These are phyloP conservation scores for Cyclotella baltica DNA, from an alignment of 108 stramenopile genomes.

Conservation along the genomic window DNA sequence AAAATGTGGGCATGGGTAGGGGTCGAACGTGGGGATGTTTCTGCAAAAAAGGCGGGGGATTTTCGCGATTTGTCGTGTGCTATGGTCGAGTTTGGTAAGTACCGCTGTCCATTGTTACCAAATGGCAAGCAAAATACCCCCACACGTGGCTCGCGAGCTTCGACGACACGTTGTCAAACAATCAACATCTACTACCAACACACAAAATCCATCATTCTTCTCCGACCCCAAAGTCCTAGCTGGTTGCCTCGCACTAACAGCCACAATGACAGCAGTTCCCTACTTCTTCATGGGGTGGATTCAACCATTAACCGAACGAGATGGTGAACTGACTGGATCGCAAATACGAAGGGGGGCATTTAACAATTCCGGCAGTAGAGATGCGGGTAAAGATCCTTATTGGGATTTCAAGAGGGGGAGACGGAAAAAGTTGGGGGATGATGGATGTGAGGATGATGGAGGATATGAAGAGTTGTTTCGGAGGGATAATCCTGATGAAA, in stretches of 20 bases:
- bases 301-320: slow-evolving; percentile 50
- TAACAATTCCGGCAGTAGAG: slow-evolving; percentile 70
- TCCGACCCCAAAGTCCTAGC: slow-evolving; percentile 42
- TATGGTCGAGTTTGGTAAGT: no score
- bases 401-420: slow-evolving; percentile 82
- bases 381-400: slow-evolving; percentile 85
- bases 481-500: slow-evolving; percentile 61
- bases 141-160: slow-evolving; percentile 73
- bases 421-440: slow-evolving; percentile 44
- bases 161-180: slow-evolving; percentile 65
- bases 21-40: no score
- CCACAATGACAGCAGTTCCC: slow-evolving; percentile 36
- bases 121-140: slow-evolving; percentile 69
- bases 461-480: slow-evolving; percentile 68
- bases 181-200: slow-evolving; percentile 3
- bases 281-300: slow-evolving; percentile 44
- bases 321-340: slow-evolving; percentile 64
- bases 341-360: slow-evolving; percentile 84
- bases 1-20: no score
- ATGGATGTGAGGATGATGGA: slow-evolving; percentile 62
- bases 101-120: no score
- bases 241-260: slow-evolving; percentile 51
- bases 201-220: slow-evolving; percentile 14
- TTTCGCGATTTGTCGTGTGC: no score
- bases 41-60: no score